Conservation (phyloP, 371 early-diverging fungal species). For the Fennellomyces sp. region DNA sequence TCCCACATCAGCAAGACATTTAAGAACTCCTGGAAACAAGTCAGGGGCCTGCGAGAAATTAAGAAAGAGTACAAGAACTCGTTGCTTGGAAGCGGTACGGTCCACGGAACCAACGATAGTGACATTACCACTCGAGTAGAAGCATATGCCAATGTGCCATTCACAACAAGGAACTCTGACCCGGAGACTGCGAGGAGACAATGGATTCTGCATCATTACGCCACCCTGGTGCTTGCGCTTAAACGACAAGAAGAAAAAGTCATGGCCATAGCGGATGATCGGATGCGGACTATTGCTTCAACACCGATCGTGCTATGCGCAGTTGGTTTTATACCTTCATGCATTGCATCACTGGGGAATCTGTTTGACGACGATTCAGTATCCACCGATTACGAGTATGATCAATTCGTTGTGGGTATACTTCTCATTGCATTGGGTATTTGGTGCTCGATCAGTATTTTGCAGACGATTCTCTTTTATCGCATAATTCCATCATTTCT, state of each 20-base stretch:
- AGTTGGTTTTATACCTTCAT: not conserved
- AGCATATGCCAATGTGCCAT: too few relatives aligned
- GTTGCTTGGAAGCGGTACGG: too few relatives aligned
- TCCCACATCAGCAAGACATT: too few relatives aligned
- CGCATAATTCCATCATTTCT: not conserved
- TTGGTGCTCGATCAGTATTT: not conserved
- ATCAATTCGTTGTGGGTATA: not conserved
- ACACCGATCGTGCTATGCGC: not conserved
- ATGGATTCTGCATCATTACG: too few relatives aligned
- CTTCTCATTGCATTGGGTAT: not conserved
- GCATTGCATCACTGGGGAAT: not conserved
- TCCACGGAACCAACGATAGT: too few relatives aligned
- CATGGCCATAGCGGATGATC: not conserved
- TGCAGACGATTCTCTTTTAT: not conserved
- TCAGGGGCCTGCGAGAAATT: too few relatives aligned
- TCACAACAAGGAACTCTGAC: too few relatives aligned
- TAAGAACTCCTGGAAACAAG: too few relatives aligned
- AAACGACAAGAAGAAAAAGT: not conserved
- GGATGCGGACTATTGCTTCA: not conserved
- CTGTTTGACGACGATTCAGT: not conserved
- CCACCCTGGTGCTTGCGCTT: not conserved
- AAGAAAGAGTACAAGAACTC: too few relatives aligned
- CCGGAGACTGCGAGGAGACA: too few relatives aligned
- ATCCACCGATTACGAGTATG: not conserved
- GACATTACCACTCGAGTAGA: too few relatives aligned